Evolutionary conservation across 345 rosid genomes (phyloP).

Genomic region (Theobroma cacao): DNA sequence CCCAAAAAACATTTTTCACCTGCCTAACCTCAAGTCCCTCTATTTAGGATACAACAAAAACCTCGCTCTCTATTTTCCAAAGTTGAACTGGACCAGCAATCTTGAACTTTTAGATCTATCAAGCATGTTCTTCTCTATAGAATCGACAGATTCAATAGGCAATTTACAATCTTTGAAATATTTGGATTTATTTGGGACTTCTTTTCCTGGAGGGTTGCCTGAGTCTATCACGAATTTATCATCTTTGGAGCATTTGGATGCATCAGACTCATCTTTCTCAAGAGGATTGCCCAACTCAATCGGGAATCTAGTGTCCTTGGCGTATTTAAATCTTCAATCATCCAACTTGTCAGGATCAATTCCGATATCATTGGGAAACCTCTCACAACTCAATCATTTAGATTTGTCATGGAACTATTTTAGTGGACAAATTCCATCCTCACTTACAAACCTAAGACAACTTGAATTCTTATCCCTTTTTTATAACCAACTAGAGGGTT

Average conservation of each 20-base stretch:
- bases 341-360: not conserved
- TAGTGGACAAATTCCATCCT: no score
- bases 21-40: not conserved
- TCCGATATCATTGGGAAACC: not conserved
- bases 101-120: not conserved
- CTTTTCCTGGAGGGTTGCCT: not conserved
- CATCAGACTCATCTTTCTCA: no score
- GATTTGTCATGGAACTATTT: no score
- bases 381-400: no score
- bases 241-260: not conserved
- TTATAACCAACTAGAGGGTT: no score
- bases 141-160: not conserved
- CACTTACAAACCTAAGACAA: no score
- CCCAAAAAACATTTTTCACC: constrained; percentile 14
- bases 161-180: not conserved
- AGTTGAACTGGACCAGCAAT: constrained; percentile 1
- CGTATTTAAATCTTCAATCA: not conserved
- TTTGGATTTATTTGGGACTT: not conserved
- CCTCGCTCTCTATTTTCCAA: not conserved
- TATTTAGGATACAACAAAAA: not conserved
- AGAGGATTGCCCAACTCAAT: not conserved
- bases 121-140: not conserved
- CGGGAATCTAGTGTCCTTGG: not conserved
- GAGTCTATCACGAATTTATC: not conserved
- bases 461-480: no score